Base-by-base conservation (phyloP, 2,329 filamentous ascomycete species). In the Tetracladium maxilliforme region DNA sequence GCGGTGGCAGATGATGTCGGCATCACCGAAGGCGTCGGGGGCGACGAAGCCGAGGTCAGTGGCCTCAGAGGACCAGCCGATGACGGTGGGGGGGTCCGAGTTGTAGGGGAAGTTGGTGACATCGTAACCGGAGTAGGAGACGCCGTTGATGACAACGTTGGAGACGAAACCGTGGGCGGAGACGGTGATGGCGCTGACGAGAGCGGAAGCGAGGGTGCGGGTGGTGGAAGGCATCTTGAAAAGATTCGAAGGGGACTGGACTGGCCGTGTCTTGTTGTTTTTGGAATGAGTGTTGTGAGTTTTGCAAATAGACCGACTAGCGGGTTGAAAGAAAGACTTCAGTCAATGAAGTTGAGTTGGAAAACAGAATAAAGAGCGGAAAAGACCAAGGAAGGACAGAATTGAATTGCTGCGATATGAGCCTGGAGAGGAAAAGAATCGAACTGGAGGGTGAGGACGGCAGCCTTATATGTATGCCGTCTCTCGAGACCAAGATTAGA, bases 1-100 rank as follows among this genome's bases (percentile, higher is more conserved):
- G 11, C 46, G 47, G 39, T 64, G 58, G 40, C 62, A 66, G 40
- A 60, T 54, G 34, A 66, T 65, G 25, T 62, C 56, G 2, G 48
- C 35, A 19, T 34, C 37, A 11, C 31, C 36, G 31, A 57, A 61
- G 14, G 45, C 43, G 27, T 47, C 50, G 9, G 64, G 62, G 12
- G 52, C 52, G 27, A 67, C 56, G 44, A 54, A 61, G 11, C 58
- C 56, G 30, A 57, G 57, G 37, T 53, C 48, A 3, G 33, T 37
- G 33, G 63, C 52, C 20, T 47, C 40, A 7, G 25, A 51, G 3
- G 48, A 44, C 56, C 56, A 61, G 11, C 52, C 56, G 26, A 48
- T 35, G 19, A 41, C 36, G 8, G 29, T 40, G 12, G 41, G 43
- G n/a, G 33, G 34, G 15, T 25, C n/a, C 21, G 12, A 22, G 10